phyloP scores from a whole-genome alignment of 169 alveolate species.

The Cryptosporidium parvum region DNA sequence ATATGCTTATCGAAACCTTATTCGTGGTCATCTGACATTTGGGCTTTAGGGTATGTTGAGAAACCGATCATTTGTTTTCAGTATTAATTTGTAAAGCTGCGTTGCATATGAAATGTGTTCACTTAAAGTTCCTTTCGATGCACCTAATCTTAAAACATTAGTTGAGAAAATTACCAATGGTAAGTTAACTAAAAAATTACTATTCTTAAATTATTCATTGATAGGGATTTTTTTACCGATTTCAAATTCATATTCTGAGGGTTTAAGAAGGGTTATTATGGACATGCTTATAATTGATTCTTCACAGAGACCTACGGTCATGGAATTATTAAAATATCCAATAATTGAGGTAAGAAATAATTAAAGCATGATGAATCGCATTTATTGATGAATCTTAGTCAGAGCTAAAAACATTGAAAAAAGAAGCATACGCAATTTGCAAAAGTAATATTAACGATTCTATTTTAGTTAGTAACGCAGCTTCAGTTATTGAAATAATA shows the following conservation, averaged over 20 bases:
- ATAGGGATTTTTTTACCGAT: slow-evolving; percentile 44
- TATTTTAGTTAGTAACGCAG: slow-evolving; percentile 21
- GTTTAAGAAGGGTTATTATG: slow-evolving; percentile 54
- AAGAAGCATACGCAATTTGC: slow-evolving; percentile 42
- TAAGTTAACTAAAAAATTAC: slow-evolving; percentile 5
- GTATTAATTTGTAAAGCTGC: slow-evolving; percentile 72
- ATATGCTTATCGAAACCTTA: slow-evolving; percentile 85
- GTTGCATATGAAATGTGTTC: slow-evolving; percentile 91
- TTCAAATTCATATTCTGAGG: slow-evolving; percentile 31
- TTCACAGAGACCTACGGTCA: slow-evolving; percentile 63
- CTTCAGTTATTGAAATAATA: slow-evolving; percentile 38
- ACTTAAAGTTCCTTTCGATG: slow-evolving; percentile 91
- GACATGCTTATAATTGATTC: slow-evolving; percentile 58
- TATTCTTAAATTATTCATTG: background rate
- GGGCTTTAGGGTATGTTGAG: slow-evolving; percentile 97
- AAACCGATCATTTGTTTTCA: background rate
- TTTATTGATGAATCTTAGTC: slow-evolving; percentile 26
- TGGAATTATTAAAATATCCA: slow-evolving; percentile 54
- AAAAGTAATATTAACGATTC: slow-evolving; percentile 21
- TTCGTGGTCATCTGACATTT: slow-evolving; percentile 96
- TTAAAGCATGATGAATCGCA: background rate
- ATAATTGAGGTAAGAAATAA: slow-evolving; percentile 59
- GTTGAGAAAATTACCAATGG: slow-evolving; percentile 84
- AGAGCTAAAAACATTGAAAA: slow-evolving; percentile 37
- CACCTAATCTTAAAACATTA: slow-evolving; percentile 88